Conservation (phyloP, 2,329 filamentous ascomycete genomes). For the Nemania serpens region DNA sequence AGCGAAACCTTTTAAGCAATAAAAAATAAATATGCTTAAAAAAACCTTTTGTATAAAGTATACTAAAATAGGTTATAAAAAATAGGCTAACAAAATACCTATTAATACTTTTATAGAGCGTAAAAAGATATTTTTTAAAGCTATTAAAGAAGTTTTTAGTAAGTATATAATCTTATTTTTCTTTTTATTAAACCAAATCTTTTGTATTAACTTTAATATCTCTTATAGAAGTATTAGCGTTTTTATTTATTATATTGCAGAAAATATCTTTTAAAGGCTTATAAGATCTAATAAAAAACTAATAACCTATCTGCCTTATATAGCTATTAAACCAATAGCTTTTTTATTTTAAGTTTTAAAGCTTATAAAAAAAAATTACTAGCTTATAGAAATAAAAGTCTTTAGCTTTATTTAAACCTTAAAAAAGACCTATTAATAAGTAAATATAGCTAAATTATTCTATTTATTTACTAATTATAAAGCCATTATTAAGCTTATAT, state of each 20-base stretch:
- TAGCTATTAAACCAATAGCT: not conserved
- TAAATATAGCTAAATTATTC: not conserved
- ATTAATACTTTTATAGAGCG: not conserved
- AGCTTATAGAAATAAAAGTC: conserved; percentile 11
- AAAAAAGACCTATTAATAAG: conserved; percentile 4
- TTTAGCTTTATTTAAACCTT: conserved; percentile 11
- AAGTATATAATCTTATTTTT: too few relatives aligned
- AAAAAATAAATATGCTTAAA: too few relatives aligned
- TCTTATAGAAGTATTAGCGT: conserved; percentile 5
- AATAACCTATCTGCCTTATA: too few relatives aligned
- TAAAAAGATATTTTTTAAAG: conserved; percentile 6
- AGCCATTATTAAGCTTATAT: conserved; percentile 9
- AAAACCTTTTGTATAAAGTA: too few relatives aligned
- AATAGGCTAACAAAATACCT: not conserved
- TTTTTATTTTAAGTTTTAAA: not conserved
- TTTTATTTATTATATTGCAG: conserved; percentile 10
- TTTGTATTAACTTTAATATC: conserved; percentile 15
- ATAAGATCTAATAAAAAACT: conserved; percentile 1
- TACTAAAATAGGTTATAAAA: not conserved
- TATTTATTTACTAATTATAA: conserved; percentile 15
- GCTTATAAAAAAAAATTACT: conserved; percentile 12
- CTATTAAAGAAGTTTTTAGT: conserved; percentile 5
- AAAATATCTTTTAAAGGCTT: not conserved
- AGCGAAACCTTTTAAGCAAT: too few relatives aligned
- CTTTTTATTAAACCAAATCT: not conserved